Conservation (phyloP, 2,329 filamentous ascomycete species). For the Chrysosporium keratinophilum region DNA sequence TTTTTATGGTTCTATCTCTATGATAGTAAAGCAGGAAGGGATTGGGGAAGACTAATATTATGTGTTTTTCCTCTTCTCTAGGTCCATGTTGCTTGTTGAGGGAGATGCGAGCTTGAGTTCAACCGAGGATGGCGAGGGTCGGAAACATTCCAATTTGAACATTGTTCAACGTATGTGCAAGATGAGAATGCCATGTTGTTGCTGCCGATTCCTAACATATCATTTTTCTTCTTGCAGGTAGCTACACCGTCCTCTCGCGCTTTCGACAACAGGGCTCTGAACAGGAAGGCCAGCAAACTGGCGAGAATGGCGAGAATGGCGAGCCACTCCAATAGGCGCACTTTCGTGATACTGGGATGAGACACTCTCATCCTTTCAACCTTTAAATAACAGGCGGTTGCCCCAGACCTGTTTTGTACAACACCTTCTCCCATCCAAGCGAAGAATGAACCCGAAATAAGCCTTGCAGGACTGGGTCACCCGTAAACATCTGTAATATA, state of each 20-base stretch:
- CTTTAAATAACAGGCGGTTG: no score
- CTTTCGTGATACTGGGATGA: neutral
- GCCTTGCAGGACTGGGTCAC: neutral
- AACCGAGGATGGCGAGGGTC: constrained; percentile 62
- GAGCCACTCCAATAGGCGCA: neutral
- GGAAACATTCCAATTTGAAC: constrained; percentile 51
- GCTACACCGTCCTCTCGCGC: neutral
- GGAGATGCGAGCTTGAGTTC: constrained; percentile 61
- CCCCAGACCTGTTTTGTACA: neutral
- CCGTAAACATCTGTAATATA: neutral
- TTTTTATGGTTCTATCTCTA: no score
- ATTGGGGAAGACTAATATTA: neutral
- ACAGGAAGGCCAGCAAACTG: neutral
- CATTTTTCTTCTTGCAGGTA: neutral
- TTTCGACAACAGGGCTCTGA: neutral
- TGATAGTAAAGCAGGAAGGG: neutral
- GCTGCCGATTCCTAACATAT: neutral
- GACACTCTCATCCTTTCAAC: no score
- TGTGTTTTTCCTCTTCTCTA: constrained; percentile 30
- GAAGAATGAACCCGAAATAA: no score
- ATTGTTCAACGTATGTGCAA: constrained; percentile 64
- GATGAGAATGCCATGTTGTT: neutral
- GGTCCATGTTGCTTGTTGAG: constrained; percentile 71
- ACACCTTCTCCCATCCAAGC: neutral
- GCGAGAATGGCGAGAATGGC: neutral